Evolutionary conservation across 78 protist genomes (phyloP).

Genomic region (Kipferlia bialata): DNA sequence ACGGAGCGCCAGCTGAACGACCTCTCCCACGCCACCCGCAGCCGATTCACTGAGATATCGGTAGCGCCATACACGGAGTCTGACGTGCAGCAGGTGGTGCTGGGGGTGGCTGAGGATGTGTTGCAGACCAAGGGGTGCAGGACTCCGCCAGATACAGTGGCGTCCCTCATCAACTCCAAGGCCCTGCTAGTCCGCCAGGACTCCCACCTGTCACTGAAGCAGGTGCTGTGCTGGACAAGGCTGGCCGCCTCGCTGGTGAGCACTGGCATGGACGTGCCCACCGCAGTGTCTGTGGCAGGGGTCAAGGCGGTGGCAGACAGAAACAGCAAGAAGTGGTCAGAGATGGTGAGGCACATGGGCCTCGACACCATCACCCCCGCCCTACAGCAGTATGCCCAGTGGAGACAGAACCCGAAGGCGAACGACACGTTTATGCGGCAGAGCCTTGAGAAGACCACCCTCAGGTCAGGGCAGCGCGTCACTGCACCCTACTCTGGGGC

Average conservation of each 20-base stretch:
- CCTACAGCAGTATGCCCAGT: not conserved
- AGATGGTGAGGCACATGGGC: not conserved
- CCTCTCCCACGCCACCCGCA: slow-evolving; percentile 7
- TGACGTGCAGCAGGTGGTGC: not conserved
- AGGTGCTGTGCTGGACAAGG: not conserved
- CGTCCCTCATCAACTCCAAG: too few species aligned
- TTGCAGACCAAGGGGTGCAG: too few species aligned
- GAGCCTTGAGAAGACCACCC: not conserved
- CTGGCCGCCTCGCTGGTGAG: not conserved
- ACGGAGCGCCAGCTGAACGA: too few species aligned
- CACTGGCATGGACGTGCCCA: not conserved
- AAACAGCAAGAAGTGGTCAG: not conserved
- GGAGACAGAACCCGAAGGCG: too few species aligned
- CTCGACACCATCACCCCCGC: not conserved
- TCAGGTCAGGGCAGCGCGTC: not conserved
- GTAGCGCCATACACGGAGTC: not conserved
- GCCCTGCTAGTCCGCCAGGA: too few species aligned
- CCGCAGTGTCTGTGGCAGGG: not conserved
- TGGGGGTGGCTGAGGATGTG: too few species aligned
- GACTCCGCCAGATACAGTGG: too few species aligned
- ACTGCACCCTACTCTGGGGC: not conserved
- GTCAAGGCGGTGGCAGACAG: not conserved
- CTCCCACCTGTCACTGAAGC: too few species aligned
- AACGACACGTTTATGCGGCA: not conserved
- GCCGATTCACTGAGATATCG: not conserved